Evolutionary conservation across 2,329 filamentous ascomycete genomes (phyloP).

Genomic region (Leptographium flavum): DNA sequence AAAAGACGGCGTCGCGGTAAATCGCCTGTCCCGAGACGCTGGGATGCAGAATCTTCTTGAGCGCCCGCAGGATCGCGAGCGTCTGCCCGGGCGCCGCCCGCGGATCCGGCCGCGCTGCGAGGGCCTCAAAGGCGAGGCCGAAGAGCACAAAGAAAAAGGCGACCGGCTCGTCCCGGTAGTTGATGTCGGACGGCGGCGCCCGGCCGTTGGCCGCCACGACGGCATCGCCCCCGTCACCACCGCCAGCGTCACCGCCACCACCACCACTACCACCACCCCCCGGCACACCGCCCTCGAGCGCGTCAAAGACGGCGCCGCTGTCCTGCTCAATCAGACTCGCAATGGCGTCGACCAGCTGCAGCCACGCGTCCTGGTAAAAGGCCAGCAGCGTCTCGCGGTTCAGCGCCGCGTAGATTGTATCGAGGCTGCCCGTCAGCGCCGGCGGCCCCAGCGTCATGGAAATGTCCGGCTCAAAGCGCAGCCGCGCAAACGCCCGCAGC

Average conservation of each 20-base stretch:
- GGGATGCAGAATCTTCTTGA: conserved; percentile 90
- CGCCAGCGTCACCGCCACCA: background rate
- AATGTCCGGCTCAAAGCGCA: conserved; percentile 90
- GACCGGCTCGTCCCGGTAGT: conserved; percentile 93
- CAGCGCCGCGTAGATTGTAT: conserved; percentile 86
- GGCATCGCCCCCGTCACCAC: background rate
- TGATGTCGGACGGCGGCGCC: conserved; percentile 54
- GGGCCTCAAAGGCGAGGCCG: conserved; percentile 87
- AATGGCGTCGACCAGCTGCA: conserved; percentile 93
- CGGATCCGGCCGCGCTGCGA: conserved; percentile 53
- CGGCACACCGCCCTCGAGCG: conserved; percentile 69
- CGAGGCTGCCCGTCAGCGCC: conserved; percentile 69
- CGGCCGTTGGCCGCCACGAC: background rate
- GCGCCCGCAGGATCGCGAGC: conserved; percentile 67
- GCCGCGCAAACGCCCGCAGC: conserved; percentile 78
- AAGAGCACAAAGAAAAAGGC: conserved; percentile 99
- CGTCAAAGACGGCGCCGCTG: conserved; percentile 94
- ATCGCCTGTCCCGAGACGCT: conserved; percentile 93
- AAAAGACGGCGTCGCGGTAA: conserved; percentile 89
- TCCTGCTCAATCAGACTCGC: conserved; percentile 95
- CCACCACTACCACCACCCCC: conserved; percentile 34
- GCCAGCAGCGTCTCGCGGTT: conserved; percentile 86
- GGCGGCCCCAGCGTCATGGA: conserved; percentile 77
- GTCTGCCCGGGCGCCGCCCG: conserved; percentile 62
- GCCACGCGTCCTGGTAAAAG: conserved; percentile 96